Evolutionary conservation across 495 filamentous ascomycete species (phyloP).

Genomic region (Ramalina peruviana): DNA sequence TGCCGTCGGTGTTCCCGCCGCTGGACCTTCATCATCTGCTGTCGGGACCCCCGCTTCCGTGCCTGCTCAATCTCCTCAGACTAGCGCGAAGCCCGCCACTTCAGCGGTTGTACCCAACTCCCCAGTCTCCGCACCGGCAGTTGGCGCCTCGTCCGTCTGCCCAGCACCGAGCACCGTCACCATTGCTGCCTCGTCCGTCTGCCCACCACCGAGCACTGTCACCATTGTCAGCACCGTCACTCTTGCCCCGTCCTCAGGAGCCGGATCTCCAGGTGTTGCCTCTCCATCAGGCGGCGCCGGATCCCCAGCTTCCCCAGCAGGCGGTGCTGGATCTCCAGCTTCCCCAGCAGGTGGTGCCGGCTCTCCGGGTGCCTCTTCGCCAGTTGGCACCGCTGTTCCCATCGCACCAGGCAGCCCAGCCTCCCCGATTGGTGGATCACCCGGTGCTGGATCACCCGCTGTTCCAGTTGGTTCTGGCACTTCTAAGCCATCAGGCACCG

Average conservation of each 20-base stretch:
- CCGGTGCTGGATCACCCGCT: not conserved
- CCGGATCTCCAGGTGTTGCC: constrained; percentile 8
- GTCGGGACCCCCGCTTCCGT: constrained; percentile 9
- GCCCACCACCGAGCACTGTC: constrained; percentile 8
- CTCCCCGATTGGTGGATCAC: not conserved
- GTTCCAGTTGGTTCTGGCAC: not conserved
- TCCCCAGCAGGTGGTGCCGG: constrained; percentile 17
- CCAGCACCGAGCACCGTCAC: constrained; percentile 6
- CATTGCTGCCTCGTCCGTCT: constrained; percentile 12
- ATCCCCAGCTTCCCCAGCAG: not conserved
- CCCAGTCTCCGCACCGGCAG: constrained; percentile 3
- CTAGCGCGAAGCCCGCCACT: not conserved
- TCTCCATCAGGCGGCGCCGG: constrained; percentile 4
- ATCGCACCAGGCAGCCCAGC: constrained; percentile 12
- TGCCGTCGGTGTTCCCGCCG: not conserved
- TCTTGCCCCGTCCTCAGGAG: constrained; percentile 1
- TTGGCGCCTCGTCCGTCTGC: constrained; percentile 4
- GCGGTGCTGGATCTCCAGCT: constrained; percentile 2
- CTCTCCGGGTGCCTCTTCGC: constrained; percentile 1
- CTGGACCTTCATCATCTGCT: constrained; percentile 6
- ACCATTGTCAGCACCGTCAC: constrained; percentile 12
- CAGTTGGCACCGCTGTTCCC: constrained; percentile 15
- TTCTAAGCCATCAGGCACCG: not conserved
- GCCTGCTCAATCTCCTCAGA: constrained; percentile 4
- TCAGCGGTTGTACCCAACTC: not conserved